Base-by-base conservation (phyloP, 2,329 filamentous ascomycete species). In the Fusarium hainanense region DNA sequence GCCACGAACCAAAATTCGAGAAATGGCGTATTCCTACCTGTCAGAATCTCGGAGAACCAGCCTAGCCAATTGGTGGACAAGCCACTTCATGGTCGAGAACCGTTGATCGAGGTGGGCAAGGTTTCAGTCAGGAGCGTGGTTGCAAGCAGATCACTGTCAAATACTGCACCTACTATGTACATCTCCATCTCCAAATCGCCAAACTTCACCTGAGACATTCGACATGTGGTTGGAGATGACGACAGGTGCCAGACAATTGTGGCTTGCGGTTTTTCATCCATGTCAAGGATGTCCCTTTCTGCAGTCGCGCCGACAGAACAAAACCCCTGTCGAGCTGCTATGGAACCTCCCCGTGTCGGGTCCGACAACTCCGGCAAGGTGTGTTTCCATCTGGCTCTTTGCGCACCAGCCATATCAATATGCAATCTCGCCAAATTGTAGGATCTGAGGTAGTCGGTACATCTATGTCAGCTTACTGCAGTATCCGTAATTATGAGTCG, bases 121-220 rank as follows among this genome's bases (percentile, higher is more conserved):
- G 58, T 63, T 58, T 58, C 69, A 68, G 71, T 68, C 71, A 73
- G 58, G 51, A 58, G 56, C 56, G 56, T 70, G 55, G 57, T 65
- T 56, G 55, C 41, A 61, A 44, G 55, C 37, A 59, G 54, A 70
- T 62, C 69, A 69, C 48, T 56, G 49, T 47, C 58, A 63, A 67
- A 44, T 63, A 12, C 34, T 37, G 34, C 18, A 11, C 34, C 6
- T 37, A 27, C 25, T 27, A 27, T 27, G 25, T 27, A 37, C 18
- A 37, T 47, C 54, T 42, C 47, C 18, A 20, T 47, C 54, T 42
- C 47, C 16, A 54, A 23, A 55, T 43, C 32, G 59, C 60, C 63
- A 64, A 66, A 56, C 59, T 63, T 66, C 69, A 67, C 68, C 70
- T 71, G 68, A 69, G 70, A 74, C 61, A 65, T 58, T 54, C 40